A percentile compares a stretch with the other conserved stretches of the same genome.
Conservation (phyloP, 2,329 filamentous ascomycete species). For the Xenosphaeropsis pyriputrescens region DNA sequence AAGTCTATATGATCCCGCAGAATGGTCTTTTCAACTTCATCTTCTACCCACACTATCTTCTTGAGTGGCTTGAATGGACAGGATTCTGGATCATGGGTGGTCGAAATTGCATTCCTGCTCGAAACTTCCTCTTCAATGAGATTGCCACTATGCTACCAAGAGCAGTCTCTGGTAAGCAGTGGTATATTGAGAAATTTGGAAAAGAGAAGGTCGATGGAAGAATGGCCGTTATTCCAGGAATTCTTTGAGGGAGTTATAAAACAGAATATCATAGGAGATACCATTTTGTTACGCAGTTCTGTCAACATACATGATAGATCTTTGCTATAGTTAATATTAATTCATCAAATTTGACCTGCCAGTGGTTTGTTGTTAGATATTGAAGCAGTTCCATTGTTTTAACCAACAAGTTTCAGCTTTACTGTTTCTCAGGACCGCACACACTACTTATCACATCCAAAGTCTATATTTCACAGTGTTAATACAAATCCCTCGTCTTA, state of each 20-base stretch:
- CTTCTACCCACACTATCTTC: conserved; percentile 87
- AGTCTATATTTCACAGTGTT: too few relatives aligned
- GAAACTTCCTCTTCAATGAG: conserved; percentile 76
- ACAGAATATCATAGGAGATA: too few relatives aligned
- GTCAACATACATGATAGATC: too few relatives aligned
- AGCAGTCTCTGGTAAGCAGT: conserved; percentile 64
- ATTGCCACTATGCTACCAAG: conserved; percentile 80
- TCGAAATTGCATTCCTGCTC: conserved; percentile 54
- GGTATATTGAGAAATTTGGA: conserved; percentile 85
- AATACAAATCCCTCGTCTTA: too few relatives aligned
- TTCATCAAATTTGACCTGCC: too few relatives aligned
- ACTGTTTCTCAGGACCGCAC: too few relatives aligned
- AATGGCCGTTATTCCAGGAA: conserved; percentile 56
- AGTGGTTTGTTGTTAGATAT: too few relatives aligned
- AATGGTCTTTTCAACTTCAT: conserved; percentile 71
- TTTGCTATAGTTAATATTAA: too few relatives aligned
- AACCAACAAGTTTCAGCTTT: too few relatives aligned
- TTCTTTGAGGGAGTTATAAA: conserved; percentile 8
- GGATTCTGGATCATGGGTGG: conserved; percentile 73
- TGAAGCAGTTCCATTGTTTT: too few relatives aligned
- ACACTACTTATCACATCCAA: too few relatives aligned
- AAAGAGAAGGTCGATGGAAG: conserved; percentile 61
- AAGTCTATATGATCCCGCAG: conserved; percentile 77
- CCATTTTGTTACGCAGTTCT: too few relatives aligned
- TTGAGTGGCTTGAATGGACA: conserved; percentile 92